Evolutionary conservation across 345 rosid species (phyloP).

Genomic region (Populus deltoides): DNA sequence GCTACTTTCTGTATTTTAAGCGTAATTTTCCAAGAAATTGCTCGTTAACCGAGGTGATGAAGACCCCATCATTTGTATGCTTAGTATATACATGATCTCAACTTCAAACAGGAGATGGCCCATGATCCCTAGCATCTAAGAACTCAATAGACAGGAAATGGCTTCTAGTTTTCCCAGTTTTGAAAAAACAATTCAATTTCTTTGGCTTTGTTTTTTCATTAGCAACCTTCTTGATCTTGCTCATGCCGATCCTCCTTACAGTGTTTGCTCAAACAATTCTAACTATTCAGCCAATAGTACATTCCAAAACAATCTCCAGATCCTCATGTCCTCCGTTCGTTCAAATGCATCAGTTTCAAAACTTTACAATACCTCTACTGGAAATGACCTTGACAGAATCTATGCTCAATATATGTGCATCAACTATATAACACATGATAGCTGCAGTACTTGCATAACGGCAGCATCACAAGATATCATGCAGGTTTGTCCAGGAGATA

Average conservation of each 20-base stretch:
- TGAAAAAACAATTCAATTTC: background rate
- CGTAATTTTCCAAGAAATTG: no score
- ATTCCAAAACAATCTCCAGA: conserved; percentile 6
- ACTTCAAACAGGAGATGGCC: background rate
- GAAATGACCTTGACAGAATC: conserved; percentile 14
- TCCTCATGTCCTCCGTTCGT: background rate
- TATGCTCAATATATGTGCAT: conserved; percentile 41
- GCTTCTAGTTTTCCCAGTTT: background rate
- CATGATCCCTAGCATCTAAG: background rate
- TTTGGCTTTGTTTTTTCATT: background rate
- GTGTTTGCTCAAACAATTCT: background rate
- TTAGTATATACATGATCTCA: no score
- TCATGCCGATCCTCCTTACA: conserved; percentile 23
- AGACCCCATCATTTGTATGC: no score
- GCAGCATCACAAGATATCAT: conserved; percentile 18
- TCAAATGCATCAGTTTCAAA: conserved; percentile 20
- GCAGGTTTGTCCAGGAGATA: conserved; percentile 20
- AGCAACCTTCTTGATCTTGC: background rate
- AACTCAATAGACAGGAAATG: background rate
- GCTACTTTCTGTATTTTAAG: no score
- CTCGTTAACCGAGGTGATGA: no score
- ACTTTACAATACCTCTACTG: conserved; percentile 12
- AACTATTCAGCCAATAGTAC: background rate
- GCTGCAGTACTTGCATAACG: conserved; percentile 17
- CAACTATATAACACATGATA: conserved; percentile 10